Evolutionary conservation across 192 early-diverging fungal genomes (phyloP).

Genomic region (Chytriomyces sp.): DNA sequence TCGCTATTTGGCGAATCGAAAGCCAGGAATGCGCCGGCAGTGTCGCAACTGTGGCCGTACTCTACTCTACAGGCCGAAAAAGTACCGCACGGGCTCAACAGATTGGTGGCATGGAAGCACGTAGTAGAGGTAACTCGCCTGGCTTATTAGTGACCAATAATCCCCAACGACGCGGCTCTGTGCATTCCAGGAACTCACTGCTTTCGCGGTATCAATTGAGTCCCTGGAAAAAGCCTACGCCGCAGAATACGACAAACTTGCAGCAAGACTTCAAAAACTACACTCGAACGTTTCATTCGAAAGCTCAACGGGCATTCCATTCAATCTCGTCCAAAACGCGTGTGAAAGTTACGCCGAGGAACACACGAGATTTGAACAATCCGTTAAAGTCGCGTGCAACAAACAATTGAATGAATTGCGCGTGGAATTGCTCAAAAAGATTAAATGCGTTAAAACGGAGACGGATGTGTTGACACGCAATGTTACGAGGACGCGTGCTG

Average conservation of each 20-base stretch:
- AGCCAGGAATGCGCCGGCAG: not conserved
- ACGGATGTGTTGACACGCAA: not conserved
- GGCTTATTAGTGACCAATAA: too few species aligned
- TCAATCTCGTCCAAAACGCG: not conserved
- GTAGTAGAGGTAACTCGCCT: slow-evolving; percentile 1
- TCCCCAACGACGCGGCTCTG: not conserved
- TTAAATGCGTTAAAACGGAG: slow-evolving; percentile 19
- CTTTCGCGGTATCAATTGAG: slow-evolving; percentile 1
- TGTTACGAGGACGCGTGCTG: slow-evolving; percentile 1
- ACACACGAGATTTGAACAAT: slow-evolving; percentile 16
- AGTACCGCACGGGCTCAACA: not conserved
- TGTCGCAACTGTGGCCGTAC: slow-evolving; percentile 18
- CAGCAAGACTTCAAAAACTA: not conserved
- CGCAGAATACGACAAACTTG: slow-evolving; percentile 12
- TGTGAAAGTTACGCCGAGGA: not conserved
- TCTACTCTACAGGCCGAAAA: not conserved
- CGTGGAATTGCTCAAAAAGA: not conserved
- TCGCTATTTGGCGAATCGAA: too few species aligned
- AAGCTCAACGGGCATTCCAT: slow-evolving; percentile 8
- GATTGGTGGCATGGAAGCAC: slow-evolving; percentile 4
- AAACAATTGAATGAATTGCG: not conserved
- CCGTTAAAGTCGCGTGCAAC: not conserved
- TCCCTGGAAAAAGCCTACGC: slow-evolving; percentile 1
- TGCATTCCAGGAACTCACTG: not conserved
- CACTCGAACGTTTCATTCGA: not conserved